Evolutionary conservation across 441 rosid species (phyloP).

Genomic region (Aleurites moluccanus): DNA sequence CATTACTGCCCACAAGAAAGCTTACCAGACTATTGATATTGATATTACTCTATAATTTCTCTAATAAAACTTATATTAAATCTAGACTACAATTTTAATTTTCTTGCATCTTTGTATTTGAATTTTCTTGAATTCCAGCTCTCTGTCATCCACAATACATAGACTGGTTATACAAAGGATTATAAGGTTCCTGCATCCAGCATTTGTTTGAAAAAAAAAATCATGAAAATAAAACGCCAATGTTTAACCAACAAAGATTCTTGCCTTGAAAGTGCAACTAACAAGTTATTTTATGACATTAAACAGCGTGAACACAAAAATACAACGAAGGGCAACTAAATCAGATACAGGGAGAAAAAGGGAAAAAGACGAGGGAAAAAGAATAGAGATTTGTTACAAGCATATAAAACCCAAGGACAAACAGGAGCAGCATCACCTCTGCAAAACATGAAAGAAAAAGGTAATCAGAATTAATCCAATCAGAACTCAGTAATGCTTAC

Average conservation of each 20-base stretch:
- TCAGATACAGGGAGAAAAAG: neutral
- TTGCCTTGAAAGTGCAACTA: neutral
- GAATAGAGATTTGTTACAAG: constrained; percentile 24
- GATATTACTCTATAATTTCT: neutral
- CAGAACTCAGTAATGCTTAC: neutral
- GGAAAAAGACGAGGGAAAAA: neutral
- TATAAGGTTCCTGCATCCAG: neutral
- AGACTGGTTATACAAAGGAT: neutral
- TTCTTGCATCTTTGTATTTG: too few species aligned
- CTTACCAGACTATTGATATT: too few species aligned
- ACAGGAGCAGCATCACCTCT: constrained; percentile 25
- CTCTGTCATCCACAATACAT: too few species aligned
- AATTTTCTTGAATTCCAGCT: too few species aligned
- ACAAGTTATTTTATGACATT: neutral
- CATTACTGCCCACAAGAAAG: too few species aligned
- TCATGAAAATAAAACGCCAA: neutral
- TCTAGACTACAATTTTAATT: too few species aligned
- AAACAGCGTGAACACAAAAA: constrained; percentile 9
- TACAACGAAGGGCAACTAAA: neutral
- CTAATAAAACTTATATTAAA: too few species aligned
- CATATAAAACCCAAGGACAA: constrained; percentile 14
- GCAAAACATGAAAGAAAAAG: constrained; percentile 8
- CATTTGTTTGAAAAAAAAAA: neutral
- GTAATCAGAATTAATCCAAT: constrained; percentile 1
- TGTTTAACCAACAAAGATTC: neutral